Conservation (phyloP, 345 rosid genomes). For the rapeseed (Brassica napus) region Da-Ae NC_063452.1:3924501-3925000, state of each 20-base stretch:
- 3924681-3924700: slow-evolving; percentile 70
- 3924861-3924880: slow-evolving; percentile 96
- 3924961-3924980: slow-evolving; percentile 40
- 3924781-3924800: slow-evolving; percentile 63
- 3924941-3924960: slow-evolving; percentile 45
- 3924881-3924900: slow-evolving; percentile 62
- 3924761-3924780: slow-evolving; percentile 75
- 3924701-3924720: slow-evolving; percentile 83
- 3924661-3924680: slow-evolving; percentile 43
- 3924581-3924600: slow-evolving; percentile 65
- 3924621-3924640: slow-evolving; percentile 58
- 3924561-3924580: slow-evolving; percentile 41
- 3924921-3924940: slow-evolving; percentile 62
- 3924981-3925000: slow-evolving; percentile 73
- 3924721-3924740: slow-evolving; percentile 68
- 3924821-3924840: slow-evolving; percentile 12
- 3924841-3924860: slow-evolving; percentile 75
- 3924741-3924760: slow-evolving; percentile 63
- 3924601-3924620: slow-evolving; percentile 44
- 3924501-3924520: not conserved
- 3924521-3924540: not conserved
- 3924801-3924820: slow-evolving; percentile 59
- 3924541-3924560: not conserved
- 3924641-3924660: slow-evolving; percentile 57
- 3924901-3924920: slow-evolving; percentile 50